Percentiles rank a stretch among this genome's conserved stretches.
phyloP scores from a whole-genome alignment of 306 rosid genomes.

The Prunus dulcis region DNA sequence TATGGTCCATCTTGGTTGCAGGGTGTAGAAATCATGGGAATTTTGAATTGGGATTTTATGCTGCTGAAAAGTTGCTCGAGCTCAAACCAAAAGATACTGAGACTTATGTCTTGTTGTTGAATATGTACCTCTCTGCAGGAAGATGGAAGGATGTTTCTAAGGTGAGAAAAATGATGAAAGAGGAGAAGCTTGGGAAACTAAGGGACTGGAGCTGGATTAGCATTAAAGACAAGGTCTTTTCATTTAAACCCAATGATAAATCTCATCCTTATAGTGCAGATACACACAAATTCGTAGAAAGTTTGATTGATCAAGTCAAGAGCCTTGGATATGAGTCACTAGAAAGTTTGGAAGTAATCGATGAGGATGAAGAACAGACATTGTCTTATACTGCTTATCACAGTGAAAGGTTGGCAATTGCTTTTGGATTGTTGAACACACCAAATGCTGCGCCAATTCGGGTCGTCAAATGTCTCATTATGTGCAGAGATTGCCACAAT shows the following conservation, averaged over 20 bases:
- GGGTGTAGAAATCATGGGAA: conserved; percentile 78
- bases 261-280: conserved; percentile 35
- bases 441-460: conserved; percentile 51
- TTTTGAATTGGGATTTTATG: conserved; percentile 56
- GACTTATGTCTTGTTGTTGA: conserved; percentile 53
- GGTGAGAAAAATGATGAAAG: conserved; percentile 71
- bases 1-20: conserved; percentile 66
- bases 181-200: conserved; percentile 53
- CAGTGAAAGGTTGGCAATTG: conserved; percentile 77
- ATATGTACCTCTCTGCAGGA: conserved; percentile 57
- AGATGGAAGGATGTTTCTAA: conserved; percentile 60
- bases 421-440: conserved; percentile 63
- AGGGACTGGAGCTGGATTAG: conserved; percentile 92
- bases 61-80: conserved; percentile 70
- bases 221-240: conserved; percentile 62
- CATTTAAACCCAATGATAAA: conserved; percentile 64
- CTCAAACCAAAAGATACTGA: conserved; percentile 64
- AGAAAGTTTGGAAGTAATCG: conserved; percentile 44
- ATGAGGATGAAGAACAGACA: conserved; percentile 46
- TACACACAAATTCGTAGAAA: conserved; percentile 43
- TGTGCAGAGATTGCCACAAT: conserved; percentile 81
- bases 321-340: conserved; percentile 54
- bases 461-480: conserved; percentile 61
- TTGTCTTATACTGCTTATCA: conserved; percentile 45
- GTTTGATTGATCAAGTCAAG: conserved; percentile 52